phyloP scores from a whole-genome alignment of 768 basidiomycete species.

The Trametes gibbosa region DNA sequence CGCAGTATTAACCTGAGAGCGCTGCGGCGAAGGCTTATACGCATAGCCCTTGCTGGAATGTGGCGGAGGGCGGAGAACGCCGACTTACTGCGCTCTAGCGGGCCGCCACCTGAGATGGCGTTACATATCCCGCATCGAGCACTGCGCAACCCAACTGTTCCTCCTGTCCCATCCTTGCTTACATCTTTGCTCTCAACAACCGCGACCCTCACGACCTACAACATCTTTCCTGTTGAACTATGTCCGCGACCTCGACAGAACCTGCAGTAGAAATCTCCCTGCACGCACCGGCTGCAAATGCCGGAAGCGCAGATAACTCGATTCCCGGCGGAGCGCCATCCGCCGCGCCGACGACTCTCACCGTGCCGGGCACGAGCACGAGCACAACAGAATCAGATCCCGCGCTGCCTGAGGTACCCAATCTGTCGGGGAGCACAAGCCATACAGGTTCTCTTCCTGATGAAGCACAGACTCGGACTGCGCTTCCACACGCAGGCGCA shows the following conservation, averaged over 20 bases:
- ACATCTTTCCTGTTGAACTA: not conserved
- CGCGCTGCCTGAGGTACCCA: not conserved
- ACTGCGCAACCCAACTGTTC: slow-evolving; percentile 8
- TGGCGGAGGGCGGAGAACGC: not conserved
- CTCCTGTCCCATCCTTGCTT: not conserved
- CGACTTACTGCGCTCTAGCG: slow-evolving; percentile 6
- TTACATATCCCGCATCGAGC: not conserved
- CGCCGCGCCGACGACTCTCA: not conserved
- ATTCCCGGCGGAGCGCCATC: slow-evolving; percentile 1
- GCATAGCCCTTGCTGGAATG: not conserved
- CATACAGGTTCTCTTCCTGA: slow-evolving; percentile 7
- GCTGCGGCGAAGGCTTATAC: not conserved
- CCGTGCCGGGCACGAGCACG: not conserved
- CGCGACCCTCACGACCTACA: not conserved
- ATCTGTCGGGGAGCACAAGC: not conserved
- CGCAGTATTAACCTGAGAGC: not conserved
- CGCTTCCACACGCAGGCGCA: not conserved
- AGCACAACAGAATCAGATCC: not conserved
- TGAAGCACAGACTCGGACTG: not conserved
- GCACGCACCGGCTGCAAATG: not conserved
- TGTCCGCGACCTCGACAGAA: slow-evolving; percentile 10
- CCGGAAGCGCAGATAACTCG: not conserved
- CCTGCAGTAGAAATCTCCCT: not conserved
- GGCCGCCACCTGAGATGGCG: slow-evolving; percentile 6
- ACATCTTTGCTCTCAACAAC: not conserved